Evolutionary conservation across 768 basidiomycete species (phyloP).

Genomic region (Sistotremastrum suecicum): DNA sequence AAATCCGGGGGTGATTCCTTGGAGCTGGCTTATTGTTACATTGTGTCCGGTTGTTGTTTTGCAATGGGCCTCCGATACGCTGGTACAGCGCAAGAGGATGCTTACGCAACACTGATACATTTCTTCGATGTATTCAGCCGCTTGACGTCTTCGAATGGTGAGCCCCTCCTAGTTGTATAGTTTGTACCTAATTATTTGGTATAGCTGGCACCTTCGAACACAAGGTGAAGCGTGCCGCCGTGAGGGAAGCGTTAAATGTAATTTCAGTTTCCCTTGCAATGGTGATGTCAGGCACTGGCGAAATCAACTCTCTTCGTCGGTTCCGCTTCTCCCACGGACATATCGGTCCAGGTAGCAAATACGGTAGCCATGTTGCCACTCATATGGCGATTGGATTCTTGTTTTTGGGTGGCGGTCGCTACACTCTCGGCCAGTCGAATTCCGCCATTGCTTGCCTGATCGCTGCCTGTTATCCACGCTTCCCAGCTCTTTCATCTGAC

Average conservation of each 20-base stretch:
- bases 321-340: conserved; percentile 81
- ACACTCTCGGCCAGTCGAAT: conserved; percentile 83
- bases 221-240: conserved; percentile 74
- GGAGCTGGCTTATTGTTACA: conserved; percentile 85
- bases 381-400: conserved; percentile 85
- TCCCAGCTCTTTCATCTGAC: conserved; percentile 64
- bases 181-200: not conserved
- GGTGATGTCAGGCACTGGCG: conserved; percentile 97
- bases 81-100: conserved; percentile 83
- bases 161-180: conserved; percentile 13
- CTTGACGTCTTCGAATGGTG: conserved; percentile 54
- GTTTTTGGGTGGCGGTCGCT: conserved; percentile 87
- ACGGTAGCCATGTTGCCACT: conserved; percentile 81
- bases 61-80: conserved; percentile 87
- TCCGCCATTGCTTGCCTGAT: conserved; percentile 84
- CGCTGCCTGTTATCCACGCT: conserved; percentile 85
- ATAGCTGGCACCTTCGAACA: conserved; percentile 71
- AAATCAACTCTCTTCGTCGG: conserved; percentile 76
- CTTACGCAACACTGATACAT: conserved; percentile 67
- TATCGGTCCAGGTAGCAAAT: conserved; percentile 40
- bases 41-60: conserved; percentile 84
- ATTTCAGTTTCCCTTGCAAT: conserved; percentile 78
- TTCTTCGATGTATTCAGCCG: conserved; percentile 73
- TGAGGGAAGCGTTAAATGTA: conserved; percentile 77
- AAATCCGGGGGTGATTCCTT: conserved; percentile 50